phyloP scores from a whole-genome alignment of 768 basidiomycete species.

The Lanmaoa pseudosensibilis region DNA sequence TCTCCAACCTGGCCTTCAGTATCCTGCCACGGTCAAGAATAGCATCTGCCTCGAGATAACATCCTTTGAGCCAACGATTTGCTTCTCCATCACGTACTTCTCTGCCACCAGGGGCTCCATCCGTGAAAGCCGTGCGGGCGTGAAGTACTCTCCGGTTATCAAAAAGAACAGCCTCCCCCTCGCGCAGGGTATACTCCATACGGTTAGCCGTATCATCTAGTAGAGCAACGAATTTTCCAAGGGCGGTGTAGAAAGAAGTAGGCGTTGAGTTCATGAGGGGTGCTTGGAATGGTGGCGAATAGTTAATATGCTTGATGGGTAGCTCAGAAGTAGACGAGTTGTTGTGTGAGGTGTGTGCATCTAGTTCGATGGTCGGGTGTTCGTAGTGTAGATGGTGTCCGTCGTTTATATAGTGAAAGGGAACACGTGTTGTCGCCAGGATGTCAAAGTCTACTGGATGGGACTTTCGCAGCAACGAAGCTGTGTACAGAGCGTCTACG shows the following conservation, averaged over 20 bases:
- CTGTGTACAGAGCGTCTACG: conserved; percentile 74
- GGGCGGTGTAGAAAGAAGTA: conserved; percentile 57
- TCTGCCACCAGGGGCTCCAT: conserved; percentile 29
- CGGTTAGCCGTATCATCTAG: conserved; percentile 52
- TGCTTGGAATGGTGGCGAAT: conserved; percentile 94
- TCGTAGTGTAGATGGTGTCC: conserved; percentile 74
- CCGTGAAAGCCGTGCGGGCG: conserved; percentile 76
- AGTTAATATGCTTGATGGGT: conserved; percentile 72
- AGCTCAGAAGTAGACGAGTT: conserved; percentile 8
- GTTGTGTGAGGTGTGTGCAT: conserved; percentile 19
- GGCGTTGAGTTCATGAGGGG: conserved; percentile 59
- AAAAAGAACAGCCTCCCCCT: conserved; percentile 88
- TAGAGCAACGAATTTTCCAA: conserved; percentile 57
- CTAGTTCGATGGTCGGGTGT: conserved; percentile 77
- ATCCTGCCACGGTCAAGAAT: conserved; percentile 61
- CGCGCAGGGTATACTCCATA: conserved; percentile 65
- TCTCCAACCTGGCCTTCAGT: conserved; percentile 35
- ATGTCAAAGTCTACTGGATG: conserved; percentile 54
- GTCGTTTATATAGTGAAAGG: conserved; percentile 90
- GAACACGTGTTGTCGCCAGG: conserved; percentile 66
- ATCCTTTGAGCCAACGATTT: conserved; percentile 90
- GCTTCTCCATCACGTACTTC: conserved; percentile 46
- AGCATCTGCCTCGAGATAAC: conserved; percentile 69
- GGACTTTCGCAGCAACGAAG: conserved; percentile 46
- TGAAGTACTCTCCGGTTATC: conserved; percentile 92